These are phyloP conservation scores for Brassica balearica DNA, from an alignment of 441 rosid species.

Conservation along the genomic window DNA sequence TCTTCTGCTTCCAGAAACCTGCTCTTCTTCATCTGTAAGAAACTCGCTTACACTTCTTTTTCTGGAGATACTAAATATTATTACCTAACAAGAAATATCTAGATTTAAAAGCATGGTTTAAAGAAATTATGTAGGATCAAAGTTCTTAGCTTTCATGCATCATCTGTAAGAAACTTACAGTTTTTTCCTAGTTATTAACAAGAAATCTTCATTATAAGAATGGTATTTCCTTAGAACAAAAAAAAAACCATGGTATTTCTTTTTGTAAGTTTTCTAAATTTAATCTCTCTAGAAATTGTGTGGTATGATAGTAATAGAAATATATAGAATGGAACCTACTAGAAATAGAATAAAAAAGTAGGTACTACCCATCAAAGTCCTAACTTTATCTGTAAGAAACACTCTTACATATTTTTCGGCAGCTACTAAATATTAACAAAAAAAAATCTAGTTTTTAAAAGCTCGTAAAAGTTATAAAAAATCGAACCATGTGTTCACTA, in stretches of 20 bases:
- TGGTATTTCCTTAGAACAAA: neutral
- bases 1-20: conserved; percentile 12
- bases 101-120: neutral
- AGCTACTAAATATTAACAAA: neutral
- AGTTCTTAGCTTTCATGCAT: neutral
- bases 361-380: neutral
- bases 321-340: too few relatives aligned
- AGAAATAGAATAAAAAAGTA: too few relatives aligned
- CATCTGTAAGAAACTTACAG: neutral
- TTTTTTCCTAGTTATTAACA: neutral
- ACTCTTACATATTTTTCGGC: too few relatives aligned
- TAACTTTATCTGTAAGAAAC: neutral
- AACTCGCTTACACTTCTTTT: neutral
- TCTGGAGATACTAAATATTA: neutral
- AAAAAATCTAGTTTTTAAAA: too few relatives aligned
- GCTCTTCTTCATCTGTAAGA: conserved; percentile 6
- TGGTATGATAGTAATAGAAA: neutral
- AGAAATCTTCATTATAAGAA: neutral
- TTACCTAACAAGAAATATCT: neutral
- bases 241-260: neutral
- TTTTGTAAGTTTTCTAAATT: neutral
- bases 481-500: neutral
- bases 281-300: neutral
- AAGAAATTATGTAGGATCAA: neutral
- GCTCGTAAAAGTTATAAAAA: neutral